phyloP scores from a whole-genome alignment of 2,329 filamentous ascomycete species.

The Paecilomyces sp. region DNA sequence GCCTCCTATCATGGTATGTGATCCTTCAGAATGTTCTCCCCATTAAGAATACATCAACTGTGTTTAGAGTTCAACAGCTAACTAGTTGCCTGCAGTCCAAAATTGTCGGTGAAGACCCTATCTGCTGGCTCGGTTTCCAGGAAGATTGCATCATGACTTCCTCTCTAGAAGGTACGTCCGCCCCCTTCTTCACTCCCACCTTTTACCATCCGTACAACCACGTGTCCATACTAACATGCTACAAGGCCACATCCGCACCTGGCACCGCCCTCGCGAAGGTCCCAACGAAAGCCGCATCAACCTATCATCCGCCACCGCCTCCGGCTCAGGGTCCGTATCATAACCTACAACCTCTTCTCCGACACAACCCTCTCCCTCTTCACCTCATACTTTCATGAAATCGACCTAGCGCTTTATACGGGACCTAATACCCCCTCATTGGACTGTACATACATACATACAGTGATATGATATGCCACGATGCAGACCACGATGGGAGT shows the following conservation, averaged over 20 bases:
- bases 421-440: too few relatives aligned
- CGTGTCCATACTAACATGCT: background rate
- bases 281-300: slow-evolving; percentile 28
- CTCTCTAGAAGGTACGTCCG: slow-evolving; percentile 71
- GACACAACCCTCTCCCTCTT: too few relatives aligned
- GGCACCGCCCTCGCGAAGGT: slow-evolving; percentile 55
- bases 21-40: slow-evolving; percentile 1
- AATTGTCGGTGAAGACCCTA: slow-evolving; percentile 73
- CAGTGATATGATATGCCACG: too few relatives aligned
- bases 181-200: slow-evolving; percentile 9
- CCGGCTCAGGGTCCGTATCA: slow-evolving; percentile 4
- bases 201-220: slow-evolving; percentile 2
- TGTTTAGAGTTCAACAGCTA: background rate
- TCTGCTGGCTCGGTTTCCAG: slow-evolving; percentile 89
- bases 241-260: slow-evolving; percentile 67
- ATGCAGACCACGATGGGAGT: too few relatives aligned
- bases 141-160: slow-evolving; percentile 89
- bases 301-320: slow-evolving; percentile 9
- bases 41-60: background rate
- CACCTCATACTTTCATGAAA: too few relatives aligned
- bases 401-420: too few relatives aligned
- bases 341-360: background rate
- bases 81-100: slow-evolving; percentile 57
- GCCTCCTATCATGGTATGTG: slow-evolving; percentile 76
- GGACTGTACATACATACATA: too few relatives aligned